A percentile compares a stretch with the other conserved stretches of the same genome.
phyloP scores from a whole-genome alignment of 805 yeast genomes.

The Myxozyma monticola region DNA sequence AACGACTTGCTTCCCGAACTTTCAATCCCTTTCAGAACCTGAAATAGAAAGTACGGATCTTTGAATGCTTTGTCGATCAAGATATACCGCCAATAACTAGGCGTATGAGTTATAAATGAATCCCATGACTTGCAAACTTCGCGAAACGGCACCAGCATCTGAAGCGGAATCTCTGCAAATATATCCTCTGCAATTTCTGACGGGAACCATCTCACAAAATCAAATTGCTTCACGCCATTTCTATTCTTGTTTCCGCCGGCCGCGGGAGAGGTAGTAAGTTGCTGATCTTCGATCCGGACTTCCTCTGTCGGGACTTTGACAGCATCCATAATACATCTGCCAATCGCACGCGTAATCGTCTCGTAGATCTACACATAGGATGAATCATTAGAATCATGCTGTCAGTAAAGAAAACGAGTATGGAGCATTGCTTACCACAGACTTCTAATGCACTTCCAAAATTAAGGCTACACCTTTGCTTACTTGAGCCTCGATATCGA shows the following conservation, averaged over 20 bases:
- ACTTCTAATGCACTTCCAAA: background rate
- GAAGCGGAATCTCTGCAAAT: slow-evolving; percentile 1
- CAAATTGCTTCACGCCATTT: no score
- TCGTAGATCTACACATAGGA: no score
- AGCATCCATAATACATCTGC: no score
- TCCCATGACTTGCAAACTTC: slow-evolving; percentile 6
- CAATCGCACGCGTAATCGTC: no score
- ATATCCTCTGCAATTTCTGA: slow-evolving; percentile 2
- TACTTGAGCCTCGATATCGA: no score
- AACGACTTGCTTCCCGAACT: background rate
- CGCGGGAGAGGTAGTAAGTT: no score
- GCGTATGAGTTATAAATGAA: background rate
- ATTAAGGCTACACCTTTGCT: no score
- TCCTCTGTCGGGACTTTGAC: no score
- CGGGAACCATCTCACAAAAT: no score
- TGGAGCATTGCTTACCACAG: background rate
- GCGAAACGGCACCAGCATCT: slow-evolving; percentile 5
- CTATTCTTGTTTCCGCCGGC: no score
- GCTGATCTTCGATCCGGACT: no score
- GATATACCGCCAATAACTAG: slow-evolving; percentile 2
- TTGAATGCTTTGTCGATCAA: background rate
- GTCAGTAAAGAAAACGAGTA: background rate
- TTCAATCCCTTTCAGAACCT: background rate
- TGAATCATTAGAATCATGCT: no score
- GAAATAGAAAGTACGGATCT: slow-evolving; percentile 1